Percentiles rank a stretch among this genome's conserved stretches.
These are phyloP conservation scores for Talaromyces verruculosus DNA, from an alignment of 2,329 filamentous ascomycete species.

Conservation along the genomic window DNA sequence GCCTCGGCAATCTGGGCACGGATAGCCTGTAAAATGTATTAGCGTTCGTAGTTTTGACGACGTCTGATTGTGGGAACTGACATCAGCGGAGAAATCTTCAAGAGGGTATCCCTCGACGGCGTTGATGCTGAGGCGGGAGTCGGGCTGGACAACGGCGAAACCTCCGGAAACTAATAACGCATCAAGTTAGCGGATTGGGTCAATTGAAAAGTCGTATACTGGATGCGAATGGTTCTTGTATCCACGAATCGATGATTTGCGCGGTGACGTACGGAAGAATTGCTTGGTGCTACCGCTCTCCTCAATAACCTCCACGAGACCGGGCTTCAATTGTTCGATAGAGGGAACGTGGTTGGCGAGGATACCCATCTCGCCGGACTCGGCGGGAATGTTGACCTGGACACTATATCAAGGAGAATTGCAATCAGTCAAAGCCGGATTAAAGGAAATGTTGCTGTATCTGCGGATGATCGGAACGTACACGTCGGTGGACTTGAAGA, in stretches of 20 bases:
- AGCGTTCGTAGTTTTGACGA: background rate
- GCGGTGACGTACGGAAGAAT: slow-evolving; percentile 82
- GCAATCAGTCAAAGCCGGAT: slow-evolving; percentile 37
- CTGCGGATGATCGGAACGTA: slow-evolving; percentile 48
- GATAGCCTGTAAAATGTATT: slow-evolving; percentile 59
- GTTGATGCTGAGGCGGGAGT: slow-evolving; percentile 95
- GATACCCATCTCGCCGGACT: slow-evolving; percentile 98
- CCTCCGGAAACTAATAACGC: slow-evolving; percentile 76
- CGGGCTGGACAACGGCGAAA: slow-evolving; percentile 94
- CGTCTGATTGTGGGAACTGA: slow-evolving; percentile 33
- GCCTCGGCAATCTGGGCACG: slow-evolving; percentile 88
- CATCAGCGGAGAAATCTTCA: slow-evolving; percentile 92
- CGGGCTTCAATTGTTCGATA: slow-evolving; percentile 98
- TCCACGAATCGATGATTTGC: background rate
- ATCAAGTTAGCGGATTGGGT: background rate
- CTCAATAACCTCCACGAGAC: slow-evolving; percentile 91
- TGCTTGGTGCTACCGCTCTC: slow-evolving; percentile 87
- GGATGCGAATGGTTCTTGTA: slow-evolving; percentile 3
- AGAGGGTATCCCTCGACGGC: slow-evolving; percentile 92
- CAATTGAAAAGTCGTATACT: slow-evolving; percentile 6
- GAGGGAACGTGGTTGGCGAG: slow-evolving; percentile 98
- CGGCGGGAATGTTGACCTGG: slow-evolving; percentile 98
- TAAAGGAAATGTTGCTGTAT: background rate
- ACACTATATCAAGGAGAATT: slow-evolving; percentile 66
- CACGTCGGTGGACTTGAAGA: slow-evolving; percentile 71